Evolutionary conservation across 1,284 basidiomycete species (phyloP), one percentile per base, ranked within the genome.

Genomic region (Ganoderma leucocontextum): DNA sequence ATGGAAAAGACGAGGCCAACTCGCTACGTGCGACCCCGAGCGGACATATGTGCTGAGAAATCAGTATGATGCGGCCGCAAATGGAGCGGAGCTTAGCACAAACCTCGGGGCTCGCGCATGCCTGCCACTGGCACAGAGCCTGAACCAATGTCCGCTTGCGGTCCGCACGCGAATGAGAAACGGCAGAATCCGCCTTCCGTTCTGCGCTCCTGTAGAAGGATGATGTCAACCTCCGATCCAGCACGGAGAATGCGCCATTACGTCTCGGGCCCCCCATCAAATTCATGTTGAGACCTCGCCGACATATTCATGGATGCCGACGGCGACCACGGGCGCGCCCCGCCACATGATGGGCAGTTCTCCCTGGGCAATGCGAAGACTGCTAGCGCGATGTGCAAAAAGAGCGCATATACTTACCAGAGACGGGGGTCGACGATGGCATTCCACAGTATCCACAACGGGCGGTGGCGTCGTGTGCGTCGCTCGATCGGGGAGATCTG

Each of bases 181-280:
- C 49, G 52, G 22, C 62, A 61, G n/a, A 35, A 42, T 64, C 67
- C 66, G 13, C 13, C n/a, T 3, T 6, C 55, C 19, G n/a, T 36
- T 38, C 7, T 57, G 55, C 35, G 55, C 35, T n/a, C 55, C 64
- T 65, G 61, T 52, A 36, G 52, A 38, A 57, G 58, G 72, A 60
- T 73, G 69, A 73, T 73, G 72, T 73, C 71, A 73, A 73, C 69
- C 52, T 73, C 72, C 72, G 72, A 73, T 73, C 59, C 55, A 59
- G 12, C 64, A 71, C 72, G 72, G 72, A 73, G 70, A 39, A 38
- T 53, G 22, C n/a, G 10, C 22, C 35, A 38, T 57, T 59, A 19
- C 13, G 57, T 5, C 17, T 41, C 58, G 38, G 38, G 33, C 10
- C 25, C 19, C 55, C 35, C 55, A 38, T 58, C 55, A 58, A 38